phyloP scores from a whole-genome alignment of 805 yeast genomes.

The Saturnispora saitoi region DNA sequence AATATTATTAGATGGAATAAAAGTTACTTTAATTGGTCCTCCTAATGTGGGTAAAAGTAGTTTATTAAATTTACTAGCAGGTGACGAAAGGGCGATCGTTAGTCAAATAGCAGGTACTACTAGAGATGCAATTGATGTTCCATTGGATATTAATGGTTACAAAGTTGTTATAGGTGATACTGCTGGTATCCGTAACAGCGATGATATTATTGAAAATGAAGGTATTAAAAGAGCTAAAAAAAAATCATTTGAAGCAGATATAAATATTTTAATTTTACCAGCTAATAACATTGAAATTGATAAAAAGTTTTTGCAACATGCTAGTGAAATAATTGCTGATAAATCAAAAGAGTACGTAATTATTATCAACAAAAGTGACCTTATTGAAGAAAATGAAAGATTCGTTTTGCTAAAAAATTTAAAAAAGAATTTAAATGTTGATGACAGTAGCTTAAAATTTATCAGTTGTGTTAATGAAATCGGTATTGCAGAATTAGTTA shows the following conservation, averaged over 20 bases:
- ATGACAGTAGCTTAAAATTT: conserved; percentile 21
- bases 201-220: conserved; percentile 42
- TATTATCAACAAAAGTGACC: conserved; percentile 55
- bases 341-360: conserved; percentile 27
- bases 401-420: conserved; percentile 18
- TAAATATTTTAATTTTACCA: conserved; percentile 60
- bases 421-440: conserved; percentile 22
- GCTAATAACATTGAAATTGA: conserved; percentile 27
- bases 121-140: conserved; percentile 76
- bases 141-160: conserved; percentile 73
- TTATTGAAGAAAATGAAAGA: conserved; percentile 20
- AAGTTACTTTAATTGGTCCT: conserved; percentile 70
- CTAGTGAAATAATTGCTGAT: conserved; percentile 23
- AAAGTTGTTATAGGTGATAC: conserved; percentile 85
- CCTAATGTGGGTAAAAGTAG: conserved; percentile 97
- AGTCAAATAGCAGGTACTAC: conserved; percentile 92
- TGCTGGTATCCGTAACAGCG: conserved; percentile 68
- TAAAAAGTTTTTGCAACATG: conserved; percentile 32
- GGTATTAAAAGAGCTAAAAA: conserved; percentile 74
- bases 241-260: conserved; percentile 53
- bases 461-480: conserved; percentile 51
- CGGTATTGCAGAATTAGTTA: conserved; percentile 47
- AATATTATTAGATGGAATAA: conserved; percentile 63
- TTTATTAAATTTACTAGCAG: conserved; percentile 63
- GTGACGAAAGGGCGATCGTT: conserved; percentile 82